Evolutionary conservation across 2,329 filamentous ascomycete species (phyloP), one percentile per base, ranked within the genome.

Genomic region (Tetracladium maxilliforme): DNA sequence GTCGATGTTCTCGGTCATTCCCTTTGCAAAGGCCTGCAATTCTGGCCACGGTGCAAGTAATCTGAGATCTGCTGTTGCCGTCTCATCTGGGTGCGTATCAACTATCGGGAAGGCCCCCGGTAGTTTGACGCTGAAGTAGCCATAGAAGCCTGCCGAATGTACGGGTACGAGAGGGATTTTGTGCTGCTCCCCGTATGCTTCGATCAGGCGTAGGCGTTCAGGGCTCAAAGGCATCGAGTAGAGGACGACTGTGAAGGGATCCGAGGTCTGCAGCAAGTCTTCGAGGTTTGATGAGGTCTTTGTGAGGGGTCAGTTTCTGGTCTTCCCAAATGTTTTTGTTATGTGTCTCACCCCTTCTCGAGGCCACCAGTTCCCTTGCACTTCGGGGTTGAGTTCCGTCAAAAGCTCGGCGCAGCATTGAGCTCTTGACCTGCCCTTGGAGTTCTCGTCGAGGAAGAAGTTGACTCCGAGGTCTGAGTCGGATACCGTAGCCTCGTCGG

Each of bases 81-180:
- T 80, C 20, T 82, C 72, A 34, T 92, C 84, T 1, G 90, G 90
- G 43, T 98, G 90, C 22, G 90, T 95, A 45, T 98, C 87, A 33
- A 98, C 80, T 29, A 98, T 79, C 5, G 87, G 84, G 40, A 92
- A 93, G 15, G 74, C 70, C n/a, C 70, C 60, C 7, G 81, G 77
- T 15, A 93, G 57, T 37, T 69, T 61, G 15, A 92, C 61, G n/a
- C 73, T 78, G 47, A 95, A 92, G 37, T 80, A 81, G 3, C 82
- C 80, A 50, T 90, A 92, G 54, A 92, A 94, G 15, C 90, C 90
- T 20, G 79, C 66, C n/a, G 78, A 93, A 45, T 92, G 83, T 22
- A 90, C 66, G 35, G 84, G 74, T 30, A 95, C 65, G 10, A 86
- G 55, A 1, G 90, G 84, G 11, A 79, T 77, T 24, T 69, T 61